A percentile compares a stretch with the other conserved stretches of the same genome.
phyloP scores from a whole-genome alignment of 495 filamentous ascomycete species.

The Pseudevernia furfuracea region DNA sequence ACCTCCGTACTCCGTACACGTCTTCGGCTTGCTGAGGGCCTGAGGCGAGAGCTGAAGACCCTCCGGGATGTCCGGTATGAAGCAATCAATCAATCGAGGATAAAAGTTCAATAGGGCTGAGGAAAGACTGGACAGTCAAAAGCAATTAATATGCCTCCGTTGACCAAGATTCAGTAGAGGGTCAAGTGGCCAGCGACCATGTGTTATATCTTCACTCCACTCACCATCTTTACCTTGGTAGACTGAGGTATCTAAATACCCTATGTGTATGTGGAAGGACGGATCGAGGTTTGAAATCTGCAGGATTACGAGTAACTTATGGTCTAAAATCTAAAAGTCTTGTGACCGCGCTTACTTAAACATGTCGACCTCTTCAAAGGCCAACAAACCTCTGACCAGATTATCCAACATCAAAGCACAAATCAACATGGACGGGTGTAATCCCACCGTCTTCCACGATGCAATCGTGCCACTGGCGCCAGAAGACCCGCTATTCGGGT shows the following conservation, averaged over 20 bases:
- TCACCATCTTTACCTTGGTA: background rate
- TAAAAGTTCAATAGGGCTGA: too few species aligned
- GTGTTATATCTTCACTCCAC: background rate
- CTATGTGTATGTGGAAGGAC: background rate
- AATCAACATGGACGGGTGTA: slow-evolving; percentile 35
- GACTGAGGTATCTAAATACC: too few species aligned
- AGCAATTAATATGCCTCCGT: background rate
- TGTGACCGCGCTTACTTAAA: background rate
- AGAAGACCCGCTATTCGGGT: slow-evolving; percentile 89
- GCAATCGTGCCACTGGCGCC: slow-evolving; percentile 82
- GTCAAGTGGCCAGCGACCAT: background rate
- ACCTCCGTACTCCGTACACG: background rate
- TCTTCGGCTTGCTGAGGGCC: background rate
- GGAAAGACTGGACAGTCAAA: too few species aligned
- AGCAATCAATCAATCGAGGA: background rate
- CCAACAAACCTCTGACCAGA: slow-evolving; percentile 31
- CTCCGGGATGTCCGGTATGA: too few species aligned
- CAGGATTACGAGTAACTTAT: background rate
- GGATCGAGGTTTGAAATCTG: background rate
- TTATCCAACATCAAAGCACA: slow-evolving; percentile 40
- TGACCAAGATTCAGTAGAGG: background rate
- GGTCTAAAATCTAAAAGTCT: too few species aligned
- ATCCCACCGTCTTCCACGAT: slow-evolving; percentile 63
- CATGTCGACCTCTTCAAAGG: slow-evolving; percentile 33
- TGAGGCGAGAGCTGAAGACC: too few species aligned